Conservation (phyloP, 495 filamentous ascomycete species). For the Penicillium samsonianum region DNA sequence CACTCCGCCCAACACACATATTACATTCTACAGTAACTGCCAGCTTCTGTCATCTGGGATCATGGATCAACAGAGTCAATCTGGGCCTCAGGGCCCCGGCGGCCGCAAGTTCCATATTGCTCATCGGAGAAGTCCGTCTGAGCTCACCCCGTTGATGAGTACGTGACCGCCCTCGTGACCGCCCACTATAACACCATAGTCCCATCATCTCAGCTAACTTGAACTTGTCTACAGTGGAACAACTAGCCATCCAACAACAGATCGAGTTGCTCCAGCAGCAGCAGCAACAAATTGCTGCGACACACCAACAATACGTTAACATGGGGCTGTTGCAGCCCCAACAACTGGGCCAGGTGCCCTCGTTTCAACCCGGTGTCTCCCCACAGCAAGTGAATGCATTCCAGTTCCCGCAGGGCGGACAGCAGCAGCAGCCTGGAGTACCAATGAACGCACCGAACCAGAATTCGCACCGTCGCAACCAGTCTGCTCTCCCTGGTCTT, state of each 20-base stretch:
- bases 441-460: slow-evolving; percentile 76
- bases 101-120: slow-evolving; percentile 96
- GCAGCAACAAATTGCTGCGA: slow-evolving; percentile 95
- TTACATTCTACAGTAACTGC: slow-evolving; percentile 28
- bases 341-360: slow-evolving; percentile 68
- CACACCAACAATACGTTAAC: slow-evolving; percentile 95
- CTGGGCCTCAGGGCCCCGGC: slow-evolving; percentile 75
- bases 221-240: slow-evolving; percentile 69
- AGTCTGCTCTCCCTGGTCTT: slow-evolving; percentile 94
- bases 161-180: slow-evolving; percentile 54
- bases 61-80: slow-evolving; percentile 85
- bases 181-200: slow-evolving; percentile 4
- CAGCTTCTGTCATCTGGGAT: slow-evolving; percentile 28
- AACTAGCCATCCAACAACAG: slow-evolving; percentile 97
- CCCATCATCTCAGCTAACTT: slow-evolving; percentile 17
- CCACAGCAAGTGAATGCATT: slow-evolving; percentile 75
- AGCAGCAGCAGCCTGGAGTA: slow-evolving; percentile 71
- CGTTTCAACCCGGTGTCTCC: slow-evolving; percentile 73
- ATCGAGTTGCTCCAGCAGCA: slow-evolving; percentile 97
- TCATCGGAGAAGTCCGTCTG: slow-evolving; percentile 94
- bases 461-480: slow-evolving; percentile 92
- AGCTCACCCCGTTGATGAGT: slow-evolving; percentile 98
- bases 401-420: slow-evolving; percentile 84
- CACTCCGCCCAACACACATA: slow-evolving; percentile 15
- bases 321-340: slow-evolving; percentile 89